Evolutionary conservation across 2,329 filamentous ascomycete genomes (phyloP).

Genomic region (Neoscytalidium dimidiatum): DNA sequence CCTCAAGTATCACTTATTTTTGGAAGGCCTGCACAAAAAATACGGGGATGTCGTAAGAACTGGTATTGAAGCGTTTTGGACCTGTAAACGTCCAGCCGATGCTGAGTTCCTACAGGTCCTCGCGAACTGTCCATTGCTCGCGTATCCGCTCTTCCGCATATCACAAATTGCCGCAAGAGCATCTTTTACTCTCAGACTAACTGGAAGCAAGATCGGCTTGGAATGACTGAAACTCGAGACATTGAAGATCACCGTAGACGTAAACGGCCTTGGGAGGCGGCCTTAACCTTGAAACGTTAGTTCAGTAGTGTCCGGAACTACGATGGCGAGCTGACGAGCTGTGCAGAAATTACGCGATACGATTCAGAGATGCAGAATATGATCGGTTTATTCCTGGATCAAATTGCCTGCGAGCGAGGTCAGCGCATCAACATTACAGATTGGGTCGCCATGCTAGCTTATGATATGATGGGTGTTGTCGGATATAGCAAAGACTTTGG

Average conservation of each 20-base stretch:
- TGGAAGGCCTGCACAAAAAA: slow-evolving; percentile 29
- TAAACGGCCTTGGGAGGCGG: background rate
- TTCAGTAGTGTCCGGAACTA: too few species aligned
- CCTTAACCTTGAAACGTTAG: background rate
- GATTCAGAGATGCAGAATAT: background rate
- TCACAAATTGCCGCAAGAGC: slow-evolving; percentile 30
- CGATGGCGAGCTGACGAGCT: background rate
- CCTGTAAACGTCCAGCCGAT: background rate
- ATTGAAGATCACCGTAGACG: background rate
- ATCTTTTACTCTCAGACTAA: slow-evolving; percentile 33
- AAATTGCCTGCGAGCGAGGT: background rate
- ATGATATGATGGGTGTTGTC: slow-evolving; percentile 56
- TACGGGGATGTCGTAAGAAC: slow-evolving; percentile 38
- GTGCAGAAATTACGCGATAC: background rate
- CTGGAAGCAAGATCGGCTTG: slow-evolving; percentile 28
- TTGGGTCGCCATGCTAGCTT: slow-evolving; percentile 42
- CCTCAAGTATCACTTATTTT: slow-evolving; percentile 30
- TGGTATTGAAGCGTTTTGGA: slow-evolving; percentile 12
- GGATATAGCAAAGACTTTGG: slow-evolving; percentile 48
- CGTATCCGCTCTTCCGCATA: background rate
- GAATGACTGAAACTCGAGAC: background rate
- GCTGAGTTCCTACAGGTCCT: slow-evolving; percentile 25
- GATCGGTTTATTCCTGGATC: slow-evolving; percentile 3
- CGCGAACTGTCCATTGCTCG: slow-evolving; percentile 34
- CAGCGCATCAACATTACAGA: slow-evolving; percentile 7